Evolutionary conservation across 305 asterid species (phyloP), one percentile per base, ranked within the genome.

Genomic region (Galium porrigens): DNA sequence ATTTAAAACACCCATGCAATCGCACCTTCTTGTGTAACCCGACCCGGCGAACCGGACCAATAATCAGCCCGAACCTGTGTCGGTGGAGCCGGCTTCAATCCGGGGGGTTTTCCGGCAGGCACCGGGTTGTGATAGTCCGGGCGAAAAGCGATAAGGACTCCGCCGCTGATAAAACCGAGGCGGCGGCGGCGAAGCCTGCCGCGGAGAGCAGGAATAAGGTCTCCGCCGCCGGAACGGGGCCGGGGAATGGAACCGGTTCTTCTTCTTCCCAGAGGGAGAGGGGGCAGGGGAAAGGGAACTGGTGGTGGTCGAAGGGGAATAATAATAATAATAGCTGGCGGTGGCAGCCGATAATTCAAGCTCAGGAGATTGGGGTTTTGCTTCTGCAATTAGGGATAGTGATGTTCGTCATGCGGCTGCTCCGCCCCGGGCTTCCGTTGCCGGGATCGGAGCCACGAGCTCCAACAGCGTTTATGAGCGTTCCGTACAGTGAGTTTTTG

Each of bases 301-400:
- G 85, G 90, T 86, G 94, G 94, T 76, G 76, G 73, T 80, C 72
- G 11, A 70, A 69, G 46, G 75, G 77, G 32, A 67, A 78, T 52
- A 81, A 75, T 63, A 46, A 18, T 2, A 39, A 10, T 1, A 46
- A 10, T 15, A 83, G 76, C 65, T 92, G 96, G 99, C 77, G 72
- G 73, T 90, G 96, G 96, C 86, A 87, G 58, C 99, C 96, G 22
- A 82, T 94, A 53, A 73, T 89, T 63, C 95, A 86, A 67, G 99
- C 94, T 15, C 97, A 85, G 55, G 97, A 94, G 77, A 78, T 94
- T 66, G 95, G 95, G 48, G 87, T 87, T 74, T 74, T 94, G 81
- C 82, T 91, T 46, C 71, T 94, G 70, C 97, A 89, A 67, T 83
- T 90, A 46, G 95, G 96, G 76, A 82, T 94, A 65, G 95, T 85